Percentiles rank a stretch among this genome's conserved stretches.
phyloP scores from a whole-genome alignment of 495 filamentous ascomycete genomes.

The Hypomontagnella submonticulosa region DNA sequence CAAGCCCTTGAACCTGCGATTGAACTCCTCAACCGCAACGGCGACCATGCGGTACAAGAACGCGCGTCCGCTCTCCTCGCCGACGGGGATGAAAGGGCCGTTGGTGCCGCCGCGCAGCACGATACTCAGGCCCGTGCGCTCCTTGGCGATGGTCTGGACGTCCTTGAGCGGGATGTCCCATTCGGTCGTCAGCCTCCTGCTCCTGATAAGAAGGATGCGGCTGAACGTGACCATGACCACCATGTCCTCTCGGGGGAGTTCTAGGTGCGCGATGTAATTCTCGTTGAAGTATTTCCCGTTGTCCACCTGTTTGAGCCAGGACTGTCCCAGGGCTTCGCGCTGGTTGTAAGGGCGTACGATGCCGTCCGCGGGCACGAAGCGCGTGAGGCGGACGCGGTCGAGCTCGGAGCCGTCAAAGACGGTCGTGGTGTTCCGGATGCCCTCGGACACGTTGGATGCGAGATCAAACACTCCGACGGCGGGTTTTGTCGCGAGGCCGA shows the following conservation, averaged over 20 bases:
- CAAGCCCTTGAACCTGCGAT: conserved; percentile 61
- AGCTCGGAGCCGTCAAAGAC: conserved; percentile 95
- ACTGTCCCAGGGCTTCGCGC: conserved; percentile 95
- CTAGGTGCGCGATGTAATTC: conserved; percentile 95
- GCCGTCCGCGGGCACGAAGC: conserved; percentile 91
- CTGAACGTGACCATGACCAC: conserved; percentile 95
- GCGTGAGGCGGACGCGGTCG: conserved; percentile 89
- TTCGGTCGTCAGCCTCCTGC: conserved; percentile 82
- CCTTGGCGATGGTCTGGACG: conserved; percentile 95
- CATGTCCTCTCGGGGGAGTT: conserved; percentile 89
- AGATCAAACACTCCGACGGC: conserved; percentile 97
- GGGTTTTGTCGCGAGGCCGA: conserved; percentile 93
- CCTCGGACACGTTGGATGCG: conserved; percentile 94
- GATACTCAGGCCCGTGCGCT: conserved; percentile 91
- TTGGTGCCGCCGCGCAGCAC: conserved; percentile 89
- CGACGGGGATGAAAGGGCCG: conserved; percentile 93
- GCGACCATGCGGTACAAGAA: conserved; percentile 79
- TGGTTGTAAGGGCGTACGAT: conserved; percentile 96
- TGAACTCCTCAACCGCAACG: conserved; percentile 68
- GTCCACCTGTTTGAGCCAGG: conserved; percentile 98
- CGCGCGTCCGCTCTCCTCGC: conserved; percentile 85
- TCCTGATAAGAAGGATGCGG: conserved; percentile 89
- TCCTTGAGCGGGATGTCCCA: conserved; percentile 98
- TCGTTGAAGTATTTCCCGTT: conserved; percentile 98
- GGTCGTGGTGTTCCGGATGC: conserved; percentile 97